Evolutionary conservation across 2,329 filamentous ascomycete species (phyloP).

Genomic region (Didymella segeticola): DNA sequence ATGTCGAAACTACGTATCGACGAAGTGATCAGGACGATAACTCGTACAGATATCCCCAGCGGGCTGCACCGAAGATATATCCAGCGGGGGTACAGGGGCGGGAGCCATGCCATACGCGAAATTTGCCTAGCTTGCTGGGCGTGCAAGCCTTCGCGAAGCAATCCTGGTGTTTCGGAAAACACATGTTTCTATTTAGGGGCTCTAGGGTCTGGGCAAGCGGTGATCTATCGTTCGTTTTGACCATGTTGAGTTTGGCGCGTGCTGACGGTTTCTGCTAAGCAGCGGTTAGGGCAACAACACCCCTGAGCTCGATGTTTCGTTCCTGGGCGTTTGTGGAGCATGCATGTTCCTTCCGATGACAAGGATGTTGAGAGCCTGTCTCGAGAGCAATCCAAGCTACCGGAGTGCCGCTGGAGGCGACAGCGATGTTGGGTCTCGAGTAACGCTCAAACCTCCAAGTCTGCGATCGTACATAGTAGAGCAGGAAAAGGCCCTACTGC

Average conservation of each 20-base stretch:
- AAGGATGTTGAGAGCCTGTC: slow-evolving; percentile 1
- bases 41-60: slow-evolving; percentile 22
- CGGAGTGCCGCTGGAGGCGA: slow-evolving; percentile 3
- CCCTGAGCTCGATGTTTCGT: slow-evolving; percentile 23
- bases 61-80: slow-evolving; percentile 33
- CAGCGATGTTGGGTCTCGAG: background rate
- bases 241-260: slow-evolving; percentile 12
- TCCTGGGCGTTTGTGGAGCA: slow-evolving; percentile 28
- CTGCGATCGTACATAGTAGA: background rate
- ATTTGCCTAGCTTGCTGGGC: slow-evolving; percentile 37
- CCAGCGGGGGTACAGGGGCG: slow-evolving; percentile 17
- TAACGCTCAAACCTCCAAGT: background rate
- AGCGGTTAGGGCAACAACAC: slow-evolving; percentile 21
- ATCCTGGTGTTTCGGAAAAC: slow-evolving; percentile 19
- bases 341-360: slow-evolving; percentile 9
- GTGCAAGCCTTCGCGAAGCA: slow-evolving; percentile 28
- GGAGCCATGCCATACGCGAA: slow-evolving; percentile 31
- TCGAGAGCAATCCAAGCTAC: background rate
- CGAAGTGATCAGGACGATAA: slow-evolving; percentile 30
- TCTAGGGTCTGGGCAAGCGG: slow-evolving; percentile 22
- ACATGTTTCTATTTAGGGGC: slow-evolving; percentile 29
- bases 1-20: slow-evolving; percentile 26
- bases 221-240: slow-evolving; percentile 25
- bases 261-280: slow-evolving; percentile 14
- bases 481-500: background rate